A percentile compares a stretch with the other conserved stretches of the same genome.
phyloP scores from a whole-genome alignment of 108 stramenopile genomes.

The Nitzschia sp. region DNA sequence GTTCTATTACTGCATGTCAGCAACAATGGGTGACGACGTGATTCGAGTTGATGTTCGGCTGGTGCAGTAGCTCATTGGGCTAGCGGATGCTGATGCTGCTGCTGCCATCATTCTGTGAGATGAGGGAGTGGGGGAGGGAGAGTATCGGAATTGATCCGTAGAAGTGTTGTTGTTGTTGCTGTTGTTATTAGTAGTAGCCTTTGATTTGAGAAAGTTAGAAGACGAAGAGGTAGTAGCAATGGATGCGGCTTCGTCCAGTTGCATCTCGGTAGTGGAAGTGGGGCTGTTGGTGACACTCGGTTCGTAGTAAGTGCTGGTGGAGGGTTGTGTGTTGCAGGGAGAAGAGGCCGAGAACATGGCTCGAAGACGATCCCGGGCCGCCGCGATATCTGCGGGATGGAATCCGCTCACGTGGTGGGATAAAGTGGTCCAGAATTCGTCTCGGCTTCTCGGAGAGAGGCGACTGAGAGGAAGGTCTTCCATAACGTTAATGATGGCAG shows the following conservation, averaged over 20 bases:
- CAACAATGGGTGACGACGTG: constrained; percentile 4
- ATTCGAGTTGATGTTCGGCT: no score
- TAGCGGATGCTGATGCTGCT: no score
- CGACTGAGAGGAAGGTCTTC: constrained; percentile 19
- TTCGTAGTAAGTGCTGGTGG: constrained; percentile 8
- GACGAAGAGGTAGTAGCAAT: background rate
- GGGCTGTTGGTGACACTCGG: constrained; percentile 13
- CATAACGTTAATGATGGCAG: constrained; percentile 60
- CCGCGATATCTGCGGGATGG: background rate
- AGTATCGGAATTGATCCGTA: constrained; percentile 7
- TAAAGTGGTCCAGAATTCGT: constrained; percentile 11
- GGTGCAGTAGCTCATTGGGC: background rate
- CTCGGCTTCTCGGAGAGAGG: background rate
- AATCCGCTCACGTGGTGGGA: constrained; percentile 1
- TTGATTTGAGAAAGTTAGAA: background rate
- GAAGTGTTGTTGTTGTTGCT: background rate
- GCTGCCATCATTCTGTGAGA: background rate
- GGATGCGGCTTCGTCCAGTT: constrained; percentile 17
- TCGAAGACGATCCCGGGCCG: constrained; percentile 11
- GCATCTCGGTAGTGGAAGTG: constrained; percentile 23
- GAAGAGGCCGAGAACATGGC: constrained; percentile 3
- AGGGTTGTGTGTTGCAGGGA: background rate
- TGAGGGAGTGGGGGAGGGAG: constrained; percentile 5
- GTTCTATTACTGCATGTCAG: background rate
- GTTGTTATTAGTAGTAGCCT: background rate